A percentile compares a stretch with the other conserved stretches of the same genome.
Evolutionary conservation across 306 rosid species (phyloP).

Genomic region (Quercus mongolica): DNA sequence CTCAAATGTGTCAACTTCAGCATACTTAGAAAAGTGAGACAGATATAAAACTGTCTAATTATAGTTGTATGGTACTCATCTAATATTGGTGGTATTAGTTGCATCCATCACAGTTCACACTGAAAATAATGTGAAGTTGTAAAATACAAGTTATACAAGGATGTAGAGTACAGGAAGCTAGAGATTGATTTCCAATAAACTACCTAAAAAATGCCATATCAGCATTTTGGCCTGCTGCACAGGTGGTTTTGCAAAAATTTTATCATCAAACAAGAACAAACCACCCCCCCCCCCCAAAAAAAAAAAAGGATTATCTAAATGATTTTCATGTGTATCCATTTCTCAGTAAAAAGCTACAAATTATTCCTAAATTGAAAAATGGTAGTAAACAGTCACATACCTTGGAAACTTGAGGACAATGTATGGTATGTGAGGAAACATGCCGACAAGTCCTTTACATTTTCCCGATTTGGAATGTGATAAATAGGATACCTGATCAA

Average conservation of each 20-base stretch:
- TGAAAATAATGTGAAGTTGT: neutral
- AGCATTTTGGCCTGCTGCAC: neutral
- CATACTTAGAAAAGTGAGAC: neutral
- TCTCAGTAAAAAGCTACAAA: neutral
- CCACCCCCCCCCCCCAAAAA: too few species aligned
- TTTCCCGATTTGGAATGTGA: constrained; percentile 54
- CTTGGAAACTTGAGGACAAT: constrained; percentile 74
- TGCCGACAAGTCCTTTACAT: constrained; percentile 59
- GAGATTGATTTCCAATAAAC: neutral
- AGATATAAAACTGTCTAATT: neutral
- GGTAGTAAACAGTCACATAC: constrained; percentile 19
- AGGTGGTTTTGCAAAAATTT: neutral
- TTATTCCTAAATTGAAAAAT: neutral
- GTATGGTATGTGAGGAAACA: constrained; percentile 85
- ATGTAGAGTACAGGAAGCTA: neutral
- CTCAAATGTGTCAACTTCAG: neutral
- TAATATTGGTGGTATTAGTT: neutral
- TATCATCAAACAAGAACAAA: neutral
- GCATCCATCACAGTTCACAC: neutral
- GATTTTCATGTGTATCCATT: neutral
- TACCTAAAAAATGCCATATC: neutral
- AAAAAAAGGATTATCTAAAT: neutral
- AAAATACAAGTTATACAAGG: neutral
- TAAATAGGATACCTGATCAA: constrained; percentile 76
- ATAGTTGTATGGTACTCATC: neutral